Percentiles rank a stretch among this genome's conserved stretches.
phyloP scores from a whole-genome alignment of 768 basidiomycete species.

The Lentinula guzmanii region DNA sequence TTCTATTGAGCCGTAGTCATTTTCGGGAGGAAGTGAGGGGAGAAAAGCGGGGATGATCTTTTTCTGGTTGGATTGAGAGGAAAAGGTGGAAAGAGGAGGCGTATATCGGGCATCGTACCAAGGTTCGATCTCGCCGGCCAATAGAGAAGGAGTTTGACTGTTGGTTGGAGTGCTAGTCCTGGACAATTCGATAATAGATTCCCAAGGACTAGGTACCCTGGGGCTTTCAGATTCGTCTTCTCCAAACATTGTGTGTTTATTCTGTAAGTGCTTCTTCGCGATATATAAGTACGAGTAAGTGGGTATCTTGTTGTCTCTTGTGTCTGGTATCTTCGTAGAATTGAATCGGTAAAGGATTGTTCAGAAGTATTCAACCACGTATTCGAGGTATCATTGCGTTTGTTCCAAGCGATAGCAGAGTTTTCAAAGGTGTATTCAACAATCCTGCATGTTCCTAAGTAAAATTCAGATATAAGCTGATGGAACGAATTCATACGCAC shows the following conservation, averaged over 20 bases:
- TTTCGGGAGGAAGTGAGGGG: conserved; percentile 30
- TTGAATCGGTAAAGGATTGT: neutral
- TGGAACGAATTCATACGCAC: neutral
- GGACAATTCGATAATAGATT: conserved; percentile 53
- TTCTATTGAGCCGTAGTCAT: conserved; percentile 85
- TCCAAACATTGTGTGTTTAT: conserved; percentile 56
- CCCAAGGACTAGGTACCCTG: conserved; percentile 79
- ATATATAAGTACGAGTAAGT: neutral
- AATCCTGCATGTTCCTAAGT: neutral
- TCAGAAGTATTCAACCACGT: conserved; percentile 21
- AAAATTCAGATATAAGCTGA: neutral
- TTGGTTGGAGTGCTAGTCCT: neutral
- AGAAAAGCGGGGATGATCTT: conserved; percentile 13
- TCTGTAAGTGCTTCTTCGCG: neutral
- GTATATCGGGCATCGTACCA: too few species aligned
- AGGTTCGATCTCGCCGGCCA: conserved; percentile 10
- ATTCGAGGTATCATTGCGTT: conserved; percentile 54
- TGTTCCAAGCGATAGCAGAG: neutral
- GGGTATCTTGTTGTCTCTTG: neutral
- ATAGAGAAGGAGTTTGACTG: conserved; percentile 13
- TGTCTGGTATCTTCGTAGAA: neutral
- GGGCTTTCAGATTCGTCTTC: conserved; percentile 80
- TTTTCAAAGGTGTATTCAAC: neutral
- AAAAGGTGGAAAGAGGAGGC: conserved; percentile 22
- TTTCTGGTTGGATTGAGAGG: conserved; percentile 10